Evolutionary conservation across 163 green algal species (phyloP).

Genomic region (Scenedesmus sp.): DNA sequence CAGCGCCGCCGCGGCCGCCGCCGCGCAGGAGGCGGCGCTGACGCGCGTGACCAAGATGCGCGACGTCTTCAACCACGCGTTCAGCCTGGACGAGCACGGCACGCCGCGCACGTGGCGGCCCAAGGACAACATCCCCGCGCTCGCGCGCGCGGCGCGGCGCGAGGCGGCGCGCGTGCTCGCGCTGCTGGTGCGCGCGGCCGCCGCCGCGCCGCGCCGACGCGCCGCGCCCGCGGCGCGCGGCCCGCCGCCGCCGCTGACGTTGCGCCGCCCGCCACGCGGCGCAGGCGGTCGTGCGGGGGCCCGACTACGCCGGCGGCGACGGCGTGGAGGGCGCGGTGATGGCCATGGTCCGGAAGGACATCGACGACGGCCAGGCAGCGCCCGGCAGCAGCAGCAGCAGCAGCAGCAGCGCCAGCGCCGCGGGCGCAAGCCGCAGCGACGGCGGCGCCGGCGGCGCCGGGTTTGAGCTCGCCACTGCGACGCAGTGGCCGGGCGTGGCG

Average conservation of each 20-base stretch:
- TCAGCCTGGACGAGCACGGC: conserved; percentile 76
- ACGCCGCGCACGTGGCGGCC: conserved; percentile 82
- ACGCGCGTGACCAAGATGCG: conserved; percentile 85
- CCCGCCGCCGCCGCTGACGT: neutral
- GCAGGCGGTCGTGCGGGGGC: conserved; percentile 19
- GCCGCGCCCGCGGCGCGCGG: conserved; percentile 25
- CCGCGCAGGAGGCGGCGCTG: conserved; percentile 81
- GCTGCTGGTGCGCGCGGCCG: conserved; percentile 62
- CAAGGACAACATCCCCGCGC: conserved; percentile 70
- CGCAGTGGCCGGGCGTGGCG: conserved; percentile 56
- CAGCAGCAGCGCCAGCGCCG: neutral
- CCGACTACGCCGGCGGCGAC: conserved; percentile 33
- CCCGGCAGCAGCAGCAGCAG: conserved; percentile 12
- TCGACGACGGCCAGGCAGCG: neutral
- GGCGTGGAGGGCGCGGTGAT: conserved; percentile 47
- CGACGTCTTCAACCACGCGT: conserved; percentile 83
- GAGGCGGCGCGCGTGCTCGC: conserved; percentile 76
- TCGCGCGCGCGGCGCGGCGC: conserved; percentile 64
- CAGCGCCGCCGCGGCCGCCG: neutral
- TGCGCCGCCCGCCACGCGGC: neutral
- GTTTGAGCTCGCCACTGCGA: conserved; percentile 57
- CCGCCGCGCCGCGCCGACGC: conserved; percentile 43
- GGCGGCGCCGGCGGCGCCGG: neutral
- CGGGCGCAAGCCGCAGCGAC: neutral
- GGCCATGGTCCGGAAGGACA: conserved; percentile 37